phyloP scores from a whole-genome alignment of 768 basidiomycete species.

The Sarcodon aspratus region DNA sequence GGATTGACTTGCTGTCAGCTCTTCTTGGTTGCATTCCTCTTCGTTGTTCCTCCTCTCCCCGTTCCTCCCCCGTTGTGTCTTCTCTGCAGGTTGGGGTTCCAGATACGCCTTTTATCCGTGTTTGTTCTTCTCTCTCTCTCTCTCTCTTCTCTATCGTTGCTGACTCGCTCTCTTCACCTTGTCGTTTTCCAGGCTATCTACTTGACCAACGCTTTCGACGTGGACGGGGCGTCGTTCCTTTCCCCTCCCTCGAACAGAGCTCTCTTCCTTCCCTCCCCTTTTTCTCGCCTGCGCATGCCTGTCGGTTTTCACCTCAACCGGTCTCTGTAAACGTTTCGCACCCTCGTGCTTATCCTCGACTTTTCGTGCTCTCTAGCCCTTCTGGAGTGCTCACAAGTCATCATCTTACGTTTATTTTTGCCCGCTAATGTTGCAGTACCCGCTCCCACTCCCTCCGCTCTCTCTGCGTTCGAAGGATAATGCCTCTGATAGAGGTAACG shows the following conservation, averaged over 20 bases:
- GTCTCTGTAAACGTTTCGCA: background rate
- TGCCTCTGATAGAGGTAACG: background rate
- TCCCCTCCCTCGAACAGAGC: background rate
- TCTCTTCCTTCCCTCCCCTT: too few species aligned
- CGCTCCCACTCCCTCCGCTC: conserved; percentile 22
- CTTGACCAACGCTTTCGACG: conserved; percentile 2
- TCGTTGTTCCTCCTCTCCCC: conserved; percentile 6
- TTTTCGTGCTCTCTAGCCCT: background rate
- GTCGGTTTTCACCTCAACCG: background rate
- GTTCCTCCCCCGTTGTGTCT: conserved; percentile 2
- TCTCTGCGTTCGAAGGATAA: conserved; percentile 15
- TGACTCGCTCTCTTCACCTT: conserved; percentile 4
- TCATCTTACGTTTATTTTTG: background rate
- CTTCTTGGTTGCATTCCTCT: conserved; percentile 5
- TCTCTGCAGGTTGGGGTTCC: conserved; percentile 9
- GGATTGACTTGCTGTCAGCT: conserved; percentile 7
- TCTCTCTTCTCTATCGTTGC: conserved; percentile 12
- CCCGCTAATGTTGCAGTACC: conserved; percentile 23
- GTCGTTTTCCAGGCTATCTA: background rate
- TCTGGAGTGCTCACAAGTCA: background rate
- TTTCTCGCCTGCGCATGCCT: conserved; percentile 1
- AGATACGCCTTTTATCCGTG: conserved; percentile 9
- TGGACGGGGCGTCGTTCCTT: conserved; percentile 5
- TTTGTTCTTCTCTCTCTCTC: conserved; percentile 14
- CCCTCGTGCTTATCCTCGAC: background rate